Percentiles rank a stretch among this genome's conserved stretches.
Conservation (phyloP, 345 rosid species). For the Jatropha curcas region DNA sequence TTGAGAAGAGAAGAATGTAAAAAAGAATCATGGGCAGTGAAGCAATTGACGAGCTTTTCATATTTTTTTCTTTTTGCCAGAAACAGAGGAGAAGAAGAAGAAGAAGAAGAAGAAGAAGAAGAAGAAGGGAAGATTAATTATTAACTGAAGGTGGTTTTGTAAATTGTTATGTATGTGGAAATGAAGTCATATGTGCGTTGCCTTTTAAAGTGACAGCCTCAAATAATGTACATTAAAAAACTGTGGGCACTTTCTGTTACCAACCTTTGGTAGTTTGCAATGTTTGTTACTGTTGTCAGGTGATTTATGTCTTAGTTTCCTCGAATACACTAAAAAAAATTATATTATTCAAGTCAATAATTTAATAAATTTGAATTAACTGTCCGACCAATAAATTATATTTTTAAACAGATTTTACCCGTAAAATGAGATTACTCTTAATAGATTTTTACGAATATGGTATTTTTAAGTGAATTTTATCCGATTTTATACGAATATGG, state of each 20-base stretch:
- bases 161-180: not conserved
- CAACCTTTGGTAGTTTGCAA: not conserved
- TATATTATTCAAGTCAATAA: too few species aligned
- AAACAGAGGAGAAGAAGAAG: too few species aligned
- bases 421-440: too few species aligned
- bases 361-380: too few species aligned
- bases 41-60: conserved; percentile 23
- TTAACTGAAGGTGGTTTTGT: not conserved
- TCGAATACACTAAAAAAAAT: too few species aligned
- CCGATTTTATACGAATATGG: too few species aligned
- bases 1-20: conserved; percentile 16
- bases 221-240: not conserved
- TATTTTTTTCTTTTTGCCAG: conserved; percentile 22
- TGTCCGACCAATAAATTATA: too few species aligned
- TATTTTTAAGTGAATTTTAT: too few species aligned
- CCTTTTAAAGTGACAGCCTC: not conserved
- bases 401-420: too few species aligned
- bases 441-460: too few species aligned
- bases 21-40: conserved; percentile 12
- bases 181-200: not conserved
- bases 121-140: not conserved
- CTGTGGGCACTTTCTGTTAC: conserved; percentile 12
- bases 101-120: not conserved
- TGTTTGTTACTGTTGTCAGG: too few species aligned
- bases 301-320: not conserved